These are phyloP conservation scores for Xylariaceae sp. DNA, from an alignment of 2,329 filamentous ascomycete genomes.

Conservation along the genomic window DNA sequence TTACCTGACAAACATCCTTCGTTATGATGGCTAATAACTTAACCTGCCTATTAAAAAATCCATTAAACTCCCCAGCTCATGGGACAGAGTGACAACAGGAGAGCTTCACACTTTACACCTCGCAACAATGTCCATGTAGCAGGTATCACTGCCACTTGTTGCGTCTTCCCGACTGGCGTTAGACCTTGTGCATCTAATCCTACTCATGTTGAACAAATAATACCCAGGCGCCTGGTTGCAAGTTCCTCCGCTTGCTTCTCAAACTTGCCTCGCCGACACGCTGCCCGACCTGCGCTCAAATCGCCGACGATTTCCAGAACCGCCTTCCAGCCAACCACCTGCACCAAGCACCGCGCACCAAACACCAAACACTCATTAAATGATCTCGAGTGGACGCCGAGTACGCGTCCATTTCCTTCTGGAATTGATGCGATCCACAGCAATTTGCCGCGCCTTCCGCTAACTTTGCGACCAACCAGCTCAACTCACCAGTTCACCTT, in stretches of 20 bases:
- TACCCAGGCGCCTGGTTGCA: not conserved
- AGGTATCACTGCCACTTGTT: not conserved
- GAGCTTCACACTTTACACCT: not conserved
- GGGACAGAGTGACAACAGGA: not conserved
- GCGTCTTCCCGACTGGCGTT: not conserved
- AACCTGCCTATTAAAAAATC: not conserved
- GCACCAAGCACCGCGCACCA: not conserved
- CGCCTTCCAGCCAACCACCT: not conserved
- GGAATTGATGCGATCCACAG: conserved; percentile 16
- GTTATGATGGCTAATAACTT: not conserved
- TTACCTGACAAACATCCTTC: not conserved
- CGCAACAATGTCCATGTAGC: not conserved
- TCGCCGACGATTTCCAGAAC: conserved; percentile 1
- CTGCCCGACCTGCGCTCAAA: conserved; percentile 6
- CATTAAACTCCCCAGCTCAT: not conserved
- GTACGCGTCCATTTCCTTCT: conserved; percentile 13
- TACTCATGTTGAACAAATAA: not conserved
- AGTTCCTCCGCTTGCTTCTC: not conserved
- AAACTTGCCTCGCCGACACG: not conserved
- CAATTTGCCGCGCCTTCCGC: conserved; percentile 13
- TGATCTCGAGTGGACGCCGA: conserved; percentile 12
- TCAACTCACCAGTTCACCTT: not conserved
- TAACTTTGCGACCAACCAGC: conserved; percentile 10
- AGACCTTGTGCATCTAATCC: not conserved
- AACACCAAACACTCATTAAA: conserved; percentile 4